Base-by-base conservation (phyloP, 257 asterid genomes). In the Ajuga chamaepitys region DNA sequence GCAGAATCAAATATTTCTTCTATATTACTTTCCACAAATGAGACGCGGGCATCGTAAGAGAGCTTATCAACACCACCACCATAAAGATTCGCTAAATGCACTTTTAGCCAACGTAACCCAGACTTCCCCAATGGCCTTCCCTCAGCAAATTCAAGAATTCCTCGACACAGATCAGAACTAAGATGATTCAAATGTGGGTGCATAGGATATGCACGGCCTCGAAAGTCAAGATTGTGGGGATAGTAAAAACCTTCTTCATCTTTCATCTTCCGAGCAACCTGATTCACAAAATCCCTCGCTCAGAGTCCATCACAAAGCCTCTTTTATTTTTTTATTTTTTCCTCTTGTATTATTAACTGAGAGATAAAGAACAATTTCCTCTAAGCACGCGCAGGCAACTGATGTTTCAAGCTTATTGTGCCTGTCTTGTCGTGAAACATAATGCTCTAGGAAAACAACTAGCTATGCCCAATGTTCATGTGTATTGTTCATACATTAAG, bases 121-220 rank as follows among this genome's bases (percentile, higher is more conserved):
- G 93, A 85, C 70, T 81, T 84, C 40, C 96, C 97, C 64, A 93
- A 71, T 9, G 91, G 96, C 57, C 86, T 81, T 48, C 98, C 98
- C 75, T 93, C 98, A 63, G 97, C 84, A 81, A 93, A 93, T 77
- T 93, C 98, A 60, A 93, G 96, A 80, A 87, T 78, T 55, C 97
- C 98, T 77, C 98, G 82, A 75, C 98, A 93, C 17, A 89, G 84
- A 87, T 93, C 98, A 50, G 96, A 89, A 76, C 91, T 87, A 28
- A 93, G 86, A 76, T 93, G 97, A 79, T 89, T 93, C 71, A 93
- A 71, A 81, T 93, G 97, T 10, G 98, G 95, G 79, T 93, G 97
- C 98, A 93, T 89, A 37, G 98, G 98, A 75, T 93, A 93, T 65
- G 98, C 98, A 56, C 98, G 95, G 64, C 98, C 98, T 61, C 98